phyloP scores from a whole-genome alignment of 2,329 filamentous ascomycete species.

The Purpureocillium lavendulum region DNA sequence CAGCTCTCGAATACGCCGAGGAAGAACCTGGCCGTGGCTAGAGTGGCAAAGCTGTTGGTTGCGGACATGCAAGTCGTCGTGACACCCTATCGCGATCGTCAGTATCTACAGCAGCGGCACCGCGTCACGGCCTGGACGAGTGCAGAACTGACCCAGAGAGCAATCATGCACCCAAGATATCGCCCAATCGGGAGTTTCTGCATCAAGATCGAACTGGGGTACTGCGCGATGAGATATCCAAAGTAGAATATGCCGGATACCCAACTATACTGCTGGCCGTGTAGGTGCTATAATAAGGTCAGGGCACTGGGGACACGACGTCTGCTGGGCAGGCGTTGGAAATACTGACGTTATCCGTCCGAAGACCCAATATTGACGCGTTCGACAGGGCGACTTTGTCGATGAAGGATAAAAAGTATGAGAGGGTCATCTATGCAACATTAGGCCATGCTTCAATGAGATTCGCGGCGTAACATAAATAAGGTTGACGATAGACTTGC shows the following conservation, averaged over 20 bases:
- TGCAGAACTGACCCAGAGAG: no score
- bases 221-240: constrained; percentile 5
- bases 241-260: constrained; percentile 9
- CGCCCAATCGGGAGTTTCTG: constrained; percentile 4
- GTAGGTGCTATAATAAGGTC: background rate
- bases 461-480: no score
- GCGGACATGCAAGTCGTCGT: background rate
- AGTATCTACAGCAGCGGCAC: no score
- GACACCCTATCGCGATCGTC: background rate
- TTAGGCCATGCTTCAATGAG: no score
- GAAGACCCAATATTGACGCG: constrained; percentile 8
- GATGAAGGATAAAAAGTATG: background rate
- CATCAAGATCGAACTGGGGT: constrained; percentile 2
- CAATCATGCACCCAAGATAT: background rate
- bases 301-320: no score
- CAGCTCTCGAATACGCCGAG: background rate
- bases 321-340: no score
- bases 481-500: background rate
- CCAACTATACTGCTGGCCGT: constrained; percentile 8
- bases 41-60: background rate
- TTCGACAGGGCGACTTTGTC: constrained; percentile 9
- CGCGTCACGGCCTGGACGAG: no score
- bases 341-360: background rate
- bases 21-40: background rate
- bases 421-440: background rate